Evolutionary conservation across 2,329 filamentous ascomycete species (phyloP), one percentile per base, ranked within the genome.

Genomic region (Pyrenophora teres): DNA sequence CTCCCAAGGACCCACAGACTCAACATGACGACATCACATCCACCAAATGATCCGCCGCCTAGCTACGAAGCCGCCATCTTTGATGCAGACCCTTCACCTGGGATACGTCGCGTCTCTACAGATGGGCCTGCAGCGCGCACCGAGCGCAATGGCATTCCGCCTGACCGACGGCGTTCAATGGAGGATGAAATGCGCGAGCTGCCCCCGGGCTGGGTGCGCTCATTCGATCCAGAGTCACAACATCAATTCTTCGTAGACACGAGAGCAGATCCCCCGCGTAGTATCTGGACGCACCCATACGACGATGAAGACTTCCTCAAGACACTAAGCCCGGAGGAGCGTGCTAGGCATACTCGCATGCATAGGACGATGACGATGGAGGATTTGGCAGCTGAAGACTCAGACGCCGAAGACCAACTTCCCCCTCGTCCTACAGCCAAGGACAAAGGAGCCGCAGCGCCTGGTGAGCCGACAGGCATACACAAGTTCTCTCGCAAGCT

Each of bases 171-270:
- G 10, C 77, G 83, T n/a, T 80, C 77, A 19, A 86, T 86, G 83
- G 83, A 86, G 73, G 84, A 86, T 59, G 82, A 85, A 60, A 68
- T 74, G 7, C 77, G 84, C 4, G 74, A 78, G 1, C 74, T 86
- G 0, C 83, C 84, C 0, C 51, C 68, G 12, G 82, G 83, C 36
- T 86, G 83, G 83, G 71, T 85, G 1, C 74, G 84, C 3, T 76
- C 79, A 52, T 86, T 79, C 66, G 83, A 87, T 63, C 65, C 77
- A 0, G 62, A 79, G 44, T 76, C 75, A 10, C 65, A 78, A 15
- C 84, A 86, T 62, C 83, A 86, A 61, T 87, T 85, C 78, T 86
- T 84, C 69, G 83, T 86, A 62, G 81, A 86, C 69, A 86, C 82
- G 1, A 78, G 62, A 25, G 68, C 74, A 23, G 70, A 78, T 10